Evolutionary conservation across 2,329 filamentous ascomycete species (phyloP), one percentile per base, ranked within the genome.

Genomic region (Geosmithia morbida): DNA sequence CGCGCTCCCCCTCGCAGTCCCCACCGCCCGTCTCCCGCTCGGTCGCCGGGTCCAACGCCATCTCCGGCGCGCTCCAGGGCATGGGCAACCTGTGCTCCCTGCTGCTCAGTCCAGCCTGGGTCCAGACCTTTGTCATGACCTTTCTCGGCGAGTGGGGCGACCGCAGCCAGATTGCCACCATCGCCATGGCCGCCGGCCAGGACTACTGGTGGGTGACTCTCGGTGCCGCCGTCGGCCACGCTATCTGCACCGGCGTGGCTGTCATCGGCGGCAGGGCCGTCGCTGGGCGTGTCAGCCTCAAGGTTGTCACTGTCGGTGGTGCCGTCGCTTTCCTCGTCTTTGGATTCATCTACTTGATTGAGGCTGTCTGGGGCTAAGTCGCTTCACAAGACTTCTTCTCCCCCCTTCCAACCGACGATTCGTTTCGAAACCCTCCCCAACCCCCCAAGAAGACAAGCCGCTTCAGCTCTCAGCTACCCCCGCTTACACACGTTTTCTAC

Each of bases 201-300:
- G 92, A 98, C 62, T 98, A 97, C 65, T 97, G 90, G 90, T 96
- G 88, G 85, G 92, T 98, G 37, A 96, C 88, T 3, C 72, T 88
- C 44, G 92, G 92, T 49, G 90, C 92, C 1, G 78, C 92, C 37
- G 72, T 78, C 44, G 92, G 92, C 10, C 92, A 98, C 64, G 84
- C 79, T 43, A 78, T 90, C 53, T 98, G 92, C 69, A 97, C 92
- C 7, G 83, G 85, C 44, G 82, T 87, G 19, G 92, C 92, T 41
- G 92, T 98, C 40, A 74, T 98, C 51, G 92, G 92, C 42, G 92
- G 92, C 11, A 77, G 87, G 56, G 90, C 92, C 46, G 86, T 98
- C 63, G 92, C 92, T 41, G 92, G 92, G 30, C 83, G 77, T 61
- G 92, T 98, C 54, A 97, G 90, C 69, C 79, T 98, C 69, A 85